Percentiles rank a stretch among this genome's conserved stretches.
phyloP scores from a whole-genome alignment of 352 stramenopile genomes.

The Thalassiosira ordinaria region DNA sequence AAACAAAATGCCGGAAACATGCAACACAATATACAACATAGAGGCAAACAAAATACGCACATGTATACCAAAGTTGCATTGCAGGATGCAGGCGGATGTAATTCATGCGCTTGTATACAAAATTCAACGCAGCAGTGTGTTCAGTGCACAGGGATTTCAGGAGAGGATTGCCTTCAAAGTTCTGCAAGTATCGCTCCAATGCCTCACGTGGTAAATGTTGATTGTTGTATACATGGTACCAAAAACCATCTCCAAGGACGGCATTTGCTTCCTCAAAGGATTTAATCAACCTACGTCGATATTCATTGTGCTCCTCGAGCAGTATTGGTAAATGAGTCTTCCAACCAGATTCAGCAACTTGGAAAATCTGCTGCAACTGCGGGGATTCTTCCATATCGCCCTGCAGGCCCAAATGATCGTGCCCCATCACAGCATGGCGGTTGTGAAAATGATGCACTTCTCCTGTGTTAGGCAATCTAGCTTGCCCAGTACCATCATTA shows the following conservation, averaged over 20 bases:
- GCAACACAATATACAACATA: no score
- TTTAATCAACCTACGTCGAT: neutral
- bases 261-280: neutral
- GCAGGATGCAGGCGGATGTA: neutral
- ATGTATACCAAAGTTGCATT: neutral
- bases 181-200: neutral
- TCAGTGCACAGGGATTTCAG: no score
- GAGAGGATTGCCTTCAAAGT: neutral
- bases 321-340: no score
- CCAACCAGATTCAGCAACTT: no score
- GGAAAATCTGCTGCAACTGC: no score
- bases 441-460: constrained; percentile 7
- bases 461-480: constrained; percentile 7
- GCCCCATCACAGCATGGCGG: constrained; percentile 4
- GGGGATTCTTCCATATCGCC: constrained; percentile 18
- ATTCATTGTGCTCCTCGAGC: neutral
- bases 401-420: constrained; percentile 2
- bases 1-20: no score
- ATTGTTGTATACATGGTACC: neutral
- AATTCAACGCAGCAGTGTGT: neutral
- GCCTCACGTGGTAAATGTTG: neutral
- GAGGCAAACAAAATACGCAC: no score
- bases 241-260: neutral
- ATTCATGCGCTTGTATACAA: neutral
- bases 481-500: constrained; percentile 1